phyloP scores from a whole-genome alignment of 176 grass and related monocot species.

The Triticum turgidum region DNA sequence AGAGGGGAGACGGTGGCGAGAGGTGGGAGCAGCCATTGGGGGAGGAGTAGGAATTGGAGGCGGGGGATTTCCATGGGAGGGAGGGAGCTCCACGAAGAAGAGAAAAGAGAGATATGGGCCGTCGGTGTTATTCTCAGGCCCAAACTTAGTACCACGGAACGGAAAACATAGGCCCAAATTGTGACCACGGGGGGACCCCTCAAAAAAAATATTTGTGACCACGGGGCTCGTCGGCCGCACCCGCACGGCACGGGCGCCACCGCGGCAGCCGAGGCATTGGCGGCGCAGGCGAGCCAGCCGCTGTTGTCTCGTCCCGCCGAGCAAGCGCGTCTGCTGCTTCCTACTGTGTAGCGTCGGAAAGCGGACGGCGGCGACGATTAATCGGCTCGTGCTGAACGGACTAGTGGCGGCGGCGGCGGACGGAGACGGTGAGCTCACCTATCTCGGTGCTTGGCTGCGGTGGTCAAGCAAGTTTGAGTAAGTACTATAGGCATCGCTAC shows the following conservation, averaged over 20 bases:
- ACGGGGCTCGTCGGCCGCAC: too few relatives aligned
- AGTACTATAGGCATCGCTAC: neutral
- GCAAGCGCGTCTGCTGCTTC: neutral
- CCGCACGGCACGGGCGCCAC: neutral
- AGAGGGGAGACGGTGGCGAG: neutral
- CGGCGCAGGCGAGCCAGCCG: neutral
- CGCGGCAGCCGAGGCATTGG: neutral
- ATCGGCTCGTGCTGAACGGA: too few relatives aligned
- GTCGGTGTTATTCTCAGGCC: too few relatives aligned
- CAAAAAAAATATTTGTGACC: too few relatives aligned
- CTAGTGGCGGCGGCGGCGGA: too few relatives aligned
- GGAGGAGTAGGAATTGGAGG: neutral
- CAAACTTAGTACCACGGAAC: too few relatives aligned
- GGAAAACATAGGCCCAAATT: too few relatives aligned
- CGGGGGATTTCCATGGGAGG: neutral
- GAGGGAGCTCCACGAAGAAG: neutral
- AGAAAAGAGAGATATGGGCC: neutral
- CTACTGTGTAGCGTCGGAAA: neutral
- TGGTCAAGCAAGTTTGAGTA: neutral
- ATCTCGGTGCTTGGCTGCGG: neutral
- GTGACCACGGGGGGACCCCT: too few relatives aligned
- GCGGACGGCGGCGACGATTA: neutral
- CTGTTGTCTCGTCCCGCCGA: neutral
- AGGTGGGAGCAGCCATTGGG: neutral
- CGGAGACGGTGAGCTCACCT: neutral